These are phyloP conservation scores for Solanum chilense DNA, from an alignment of 257 asterid species.

Conservation along the genomic window DNA sequence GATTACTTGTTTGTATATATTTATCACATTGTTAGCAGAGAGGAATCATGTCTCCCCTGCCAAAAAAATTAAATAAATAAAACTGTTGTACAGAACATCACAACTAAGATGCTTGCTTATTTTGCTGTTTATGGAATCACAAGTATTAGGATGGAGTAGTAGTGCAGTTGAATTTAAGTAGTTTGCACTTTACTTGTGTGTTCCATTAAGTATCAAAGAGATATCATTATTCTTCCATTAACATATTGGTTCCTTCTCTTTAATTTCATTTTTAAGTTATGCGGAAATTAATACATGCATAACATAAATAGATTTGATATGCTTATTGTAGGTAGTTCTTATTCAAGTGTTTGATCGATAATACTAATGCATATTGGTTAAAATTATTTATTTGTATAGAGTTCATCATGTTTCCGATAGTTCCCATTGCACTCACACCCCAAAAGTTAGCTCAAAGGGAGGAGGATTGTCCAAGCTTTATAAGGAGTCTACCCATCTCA, in stretches of 20 bases:
- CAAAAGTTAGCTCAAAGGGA: too few relatives aligned
- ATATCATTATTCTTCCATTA: constrained; percentile 46
- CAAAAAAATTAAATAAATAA: background rate
- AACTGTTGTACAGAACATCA: background rate
- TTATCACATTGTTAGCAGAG: background rate
- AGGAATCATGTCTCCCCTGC: background rate
- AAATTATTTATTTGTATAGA: constrained; percentile 24
- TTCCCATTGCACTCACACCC: constrained; percentile 28
- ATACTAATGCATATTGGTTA: background rate
- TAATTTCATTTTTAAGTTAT: too few relatives aligned
- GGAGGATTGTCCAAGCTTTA: too few relatives aligned
- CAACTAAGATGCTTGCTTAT: background rate
- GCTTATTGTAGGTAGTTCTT: background rate
- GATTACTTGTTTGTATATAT: background rate
- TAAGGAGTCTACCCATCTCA: too few relatives aligned
- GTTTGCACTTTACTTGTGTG: background rate
- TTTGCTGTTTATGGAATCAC: background rate
- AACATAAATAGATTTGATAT: background rate
- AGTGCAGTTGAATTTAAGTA: background rate
- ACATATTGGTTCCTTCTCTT: constrained; percentile 36
- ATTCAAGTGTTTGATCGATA: background rate
- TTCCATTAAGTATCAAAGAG: background rate
- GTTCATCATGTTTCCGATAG: constrained; percentile 53
- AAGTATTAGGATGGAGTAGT: background rate
- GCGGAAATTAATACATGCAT: too few relatives aligned